Evolutionary conservation across 1,284 basidiomycete genomes (phyloP).

Genomic region (Ceratobasidium sp.): DNA sequence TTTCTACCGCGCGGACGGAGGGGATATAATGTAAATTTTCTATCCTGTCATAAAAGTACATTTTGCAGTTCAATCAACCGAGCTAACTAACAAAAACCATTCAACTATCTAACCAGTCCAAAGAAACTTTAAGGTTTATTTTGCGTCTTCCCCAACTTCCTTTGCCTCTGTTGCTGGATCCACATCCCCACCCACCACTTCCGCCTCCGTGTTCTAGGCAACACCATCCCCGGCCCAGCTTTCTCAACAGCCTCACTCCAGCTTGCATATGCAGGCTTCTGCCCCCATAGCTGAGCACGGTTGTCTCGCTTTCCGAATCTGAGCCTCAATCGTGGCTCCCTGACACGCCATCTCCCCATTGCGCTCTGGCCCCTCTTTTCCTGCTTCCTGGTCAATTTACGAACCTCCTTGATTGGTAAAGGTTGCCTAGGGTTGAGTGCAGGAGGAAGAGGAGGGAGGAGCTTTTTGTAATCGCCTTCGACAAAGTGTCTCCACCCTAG

Average conservation of each 20-base stretch:
- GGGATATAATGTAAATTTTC: no score
- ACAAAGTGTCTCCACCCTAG: constrained; percentile 30
- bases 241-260: not conserved
- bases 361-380: not conserved
- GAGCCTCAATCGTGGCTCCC: not conserved
- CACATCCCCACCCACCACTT: no score
- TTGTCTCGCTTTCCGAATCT: not conserved
- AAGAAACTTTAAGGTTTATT: no score
- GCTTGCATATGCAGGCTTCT: constrained; percentile 13
- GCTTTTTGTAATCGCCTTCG: not conserved
- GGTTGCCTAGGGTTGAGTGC: not conserved
- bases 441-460: constrained; percentile 5
- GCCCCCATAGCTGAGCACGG: not conserved
- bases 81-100: no score
- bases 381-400: not conserved
- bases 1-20: no score
- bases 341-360: constrained; percentile 2
- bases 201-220: not conserved
- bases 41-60: no score
- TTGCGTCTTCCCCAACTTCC: no score
- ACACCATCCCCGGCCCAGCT: not conserved
- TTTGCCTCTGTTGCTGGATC: no score
- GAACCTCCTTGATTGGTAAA: not conserved
- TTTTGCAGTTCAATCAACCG: no score
- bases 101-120: no score